A percentile compares a stretch with the other conserved stretches of the same genome.
Evolutionary conservation across 2,329 filamentous ascomycete genomes (phyloP).

Genomic region (Dactylellina sp.): DNA sequence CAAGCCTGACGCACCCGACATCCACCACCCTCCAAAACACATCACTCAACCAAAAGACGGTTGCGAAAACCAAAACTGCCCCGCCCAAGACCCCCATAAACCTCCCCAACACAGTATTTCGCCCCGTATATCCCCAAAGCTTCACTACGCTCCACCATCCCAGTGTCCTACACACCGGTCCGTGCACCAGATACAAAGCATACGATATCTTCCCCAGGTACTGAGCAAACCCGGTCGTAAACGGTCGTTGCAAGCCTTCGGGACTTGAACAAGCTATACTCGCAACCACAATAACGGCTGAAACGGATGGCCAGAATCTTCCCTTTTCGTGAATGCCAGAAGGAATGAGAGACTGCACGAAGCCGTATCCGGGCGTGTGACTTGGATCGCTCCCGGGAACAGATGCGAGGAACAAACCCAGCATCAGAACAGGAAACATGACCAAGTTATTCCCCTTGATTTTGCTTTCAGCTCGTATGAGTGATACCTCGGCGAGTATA

Average conservation of each 20-base stretch:
- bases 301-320: constrained; percentile 61
- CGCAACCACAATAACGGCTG: constrained; percentile 60
- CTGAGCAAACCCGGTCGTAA: constrained; percentile 61
- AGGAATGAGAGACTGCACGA: constrained; percentile 58
- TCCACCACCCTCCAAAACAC: constrained; percentile 59
- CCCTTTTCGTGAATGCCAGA: constrained; percentile 55
- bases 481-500: constrained; percentile 58
- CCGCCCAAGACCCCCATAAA: constrained; percentile 39
- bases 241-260: constrained; percentile 60
- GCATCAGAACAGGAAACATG: constrained; percentile 34
- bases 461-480: constrained; percentile 45
- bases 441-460: constrained; percentile 17
- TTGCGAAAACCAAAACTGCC: constrained; percentile 35
- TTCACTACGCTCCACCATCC: constrained; percentile 46
- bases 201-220: constrained; percentile 61
- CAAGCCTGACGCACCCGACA: constrained; percentile 47
- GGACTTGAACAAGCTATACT: constrained; percentile 28
- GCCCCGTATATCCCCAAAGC: constrained; percentile 45
- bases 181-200: constrained; percentile 61
- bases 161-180: constrained; percentile 60
- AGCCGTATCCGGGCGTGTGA: constrained; percentile 58
- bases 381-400: constrained; percentile 26
- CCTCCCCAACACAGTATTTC: constrained; percentile 22
- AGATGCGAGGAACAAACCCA: constrained; percentile 43
- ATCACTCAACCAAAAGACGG: constrained; percentile 59